Conservation (phyloP, 345 rosid species). For the Pelargonium nanum region DNA sequence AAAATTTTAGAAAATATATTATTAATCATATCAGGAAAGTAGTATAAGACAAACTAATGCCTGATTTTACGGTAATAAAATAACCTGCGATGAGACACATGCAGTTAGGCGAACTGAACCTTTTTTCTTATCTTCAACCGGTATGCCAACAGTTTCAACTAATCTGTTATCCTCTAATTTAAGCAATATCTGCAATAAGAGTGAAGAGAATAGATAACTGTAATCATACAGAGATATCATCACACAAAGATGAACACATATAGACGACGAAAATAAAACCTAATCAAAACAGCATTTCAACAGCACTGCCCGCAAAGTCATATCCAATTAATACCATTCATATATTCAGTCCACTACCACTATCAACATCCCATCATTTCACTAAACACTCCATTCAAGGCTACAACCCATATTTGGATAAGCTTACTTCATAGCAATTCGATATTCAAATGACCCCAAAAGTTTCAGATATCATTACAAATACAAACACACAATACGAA, state of each 20-base stretch:
- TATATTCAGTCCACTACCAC: neutral
- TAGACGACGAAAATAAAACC: neutral
- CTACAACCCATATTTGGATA: neutral
- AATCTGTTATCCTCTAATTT: conserved; percentile 77
- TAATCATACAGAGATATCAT: neutral
- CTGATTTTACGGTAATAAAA: neutral
- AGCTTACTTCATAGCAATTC: too few relatives aligned
- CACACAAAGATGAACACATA: neutral
- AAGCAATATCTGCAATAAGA: conserved; percentile 47
- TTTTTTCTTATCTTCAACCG: conserved; percentile 65
- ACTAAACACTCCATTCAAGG: too few relatives aligned
- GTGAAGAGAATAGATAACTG: neutral
- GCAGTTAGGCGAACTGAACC: conserved; percentile 87
- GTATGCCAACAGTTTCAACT: conserved; percentile 97
- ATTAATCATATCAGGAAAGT: neutral
- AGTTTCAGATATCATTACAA: too few relatives aligned
- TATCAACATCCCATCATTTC: neutral
- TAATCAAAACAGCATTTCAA: neutral
- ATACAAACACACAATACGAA: neutral
- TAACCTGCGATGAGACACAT: conserved; percentile 90
- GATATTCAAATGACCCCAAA: too few relatives aligned
- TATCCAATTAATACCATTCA: too few relatives aligned
- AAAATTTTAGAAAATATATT: neutral
- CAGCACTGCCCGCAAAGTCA: too few relatives aligned
- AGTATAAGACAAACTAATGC: neutral